phyloP scores from a whole-genome alignment of 2,329 filamentous ascomycete genomes.

The Pezicula rhizophila region DNA sequence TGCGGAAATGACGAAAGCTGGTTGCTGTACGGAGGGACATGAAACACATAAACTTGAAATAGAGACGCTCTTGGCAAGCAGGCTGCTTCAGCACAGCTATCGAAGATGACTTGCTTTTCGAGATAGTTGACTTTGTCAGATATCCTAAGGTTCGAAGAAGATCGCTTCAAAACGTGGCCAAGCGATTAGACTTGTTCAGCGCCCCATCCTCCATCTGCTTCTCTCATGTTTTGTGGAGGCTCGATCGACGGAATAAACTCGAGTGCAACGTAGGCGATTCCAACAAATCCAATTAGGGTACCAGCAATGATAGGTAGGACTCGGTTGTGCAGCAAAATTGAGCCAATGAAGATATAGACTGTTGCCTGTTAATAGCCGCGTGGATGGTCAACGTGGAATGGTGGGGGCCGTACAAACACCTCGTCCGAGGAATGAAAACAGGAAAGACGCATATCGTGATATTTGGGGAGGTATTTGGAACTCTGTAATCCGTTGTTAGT shows the following conservation, averaged over 20 bases:
- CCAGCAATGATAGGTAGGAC: conserved; percentile 71
- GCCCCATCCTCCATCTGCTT: conserved; percentile 1
- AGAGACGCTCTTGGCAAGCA: too few species aligned
- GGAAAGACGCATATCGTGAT: conserved; percentile 90
- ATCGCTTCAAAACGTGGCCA: too few species aligned
- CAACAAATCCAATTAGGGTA: conserved; percentile 69
- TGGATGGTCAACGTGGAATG: background rate
- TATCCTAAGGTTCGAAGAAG: too few species aligned
- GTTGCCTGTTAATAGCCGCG: conserved; percentile 12
- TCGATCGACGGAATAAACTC: conserved; percentile 76
- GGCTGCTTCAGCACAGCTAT: too few species aligned
- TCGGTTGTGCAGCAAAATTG: conserved; percentile 66
- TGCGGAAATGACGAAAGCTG: too few species aligned
- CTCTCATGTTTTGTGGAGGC: conserved; percentile 50
- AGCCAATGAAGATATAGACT: conserved; percentile 97
- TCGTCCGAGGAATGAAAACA: conserved; percentile 95
- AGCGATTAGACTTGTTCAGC: background rate
- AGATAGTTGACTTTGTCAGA: too few species aligned
- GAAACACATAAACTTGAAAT: too few species aligned
- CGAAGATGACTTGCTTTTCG: too few species aligned
- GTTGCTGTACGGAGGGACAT: too few species aligned
- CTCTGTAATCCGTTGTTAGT: conserved; percentile 41
- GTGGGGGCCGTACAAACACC: conserved; percentile 70
- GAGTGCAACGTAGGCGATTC: conserved; percentile 68
- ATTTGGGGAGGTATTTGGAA: conserved; percentile 94